These are phyloP conservation scores for Anacardium occidentale DNA, from an alignment of 345 rosid species.

Conservation along the genomic window DNA sequence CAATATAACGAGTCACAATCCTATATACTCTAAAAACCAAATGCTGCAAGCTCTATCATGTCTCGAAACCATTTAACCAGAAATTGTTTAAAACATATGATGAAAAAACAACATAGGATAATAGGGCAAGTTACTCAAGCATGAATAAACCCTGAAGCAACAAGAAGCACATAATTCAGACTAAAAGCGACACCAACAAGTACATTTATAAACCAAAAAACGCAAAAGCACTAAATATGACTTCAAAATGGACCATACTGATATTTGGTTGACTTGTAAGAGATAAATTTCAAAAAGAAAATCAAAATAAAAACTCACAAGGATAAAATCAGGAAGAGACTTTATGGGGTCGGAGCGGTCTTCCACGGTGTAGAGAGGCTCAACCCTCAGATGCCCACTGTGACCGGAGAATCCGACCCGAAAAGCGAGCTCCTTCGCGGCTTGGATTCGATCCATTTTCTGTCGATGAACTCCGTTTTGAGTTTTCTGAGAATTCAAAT, in stretches of 20 bases:
- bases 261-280: background rate
- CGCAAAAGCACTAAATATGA: background rate
- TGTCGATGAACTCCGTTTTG: background rate
- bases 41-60: background rate
- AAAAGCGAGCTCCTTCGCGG: conserved; percentile 65
- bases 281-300: background rate
- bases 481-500: background rate
- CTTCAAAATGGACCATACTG: background rate
- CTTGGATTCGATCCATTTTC: conserved; percentile 65
- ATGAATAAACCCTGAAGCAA: background rate
- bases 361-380: conserved; percentile 72
- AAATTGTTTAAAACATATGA: background rate
- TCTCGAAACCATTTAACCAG: background rate
- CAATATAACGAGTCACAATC: background rate
- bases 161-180: conserved; percentile 5
- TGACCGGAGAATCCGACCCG: conserved; percentile 90
- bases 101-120: background rate
- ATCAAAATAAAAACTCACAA: conserved; percentile 32
- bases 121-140: background rate
- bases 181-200: background rate
- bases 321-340: conserved; percentile 76
- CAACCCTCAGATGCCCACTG: conserved; percentile 86
- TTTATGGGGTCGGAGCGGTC: conserved; percentile 57
- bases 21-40: background rate
- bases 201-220: conserved; percentile 12